Evolutionary conservation across 163 green algal genomes (phyloP).

Genomic region (Volvox carteri): DNA sequence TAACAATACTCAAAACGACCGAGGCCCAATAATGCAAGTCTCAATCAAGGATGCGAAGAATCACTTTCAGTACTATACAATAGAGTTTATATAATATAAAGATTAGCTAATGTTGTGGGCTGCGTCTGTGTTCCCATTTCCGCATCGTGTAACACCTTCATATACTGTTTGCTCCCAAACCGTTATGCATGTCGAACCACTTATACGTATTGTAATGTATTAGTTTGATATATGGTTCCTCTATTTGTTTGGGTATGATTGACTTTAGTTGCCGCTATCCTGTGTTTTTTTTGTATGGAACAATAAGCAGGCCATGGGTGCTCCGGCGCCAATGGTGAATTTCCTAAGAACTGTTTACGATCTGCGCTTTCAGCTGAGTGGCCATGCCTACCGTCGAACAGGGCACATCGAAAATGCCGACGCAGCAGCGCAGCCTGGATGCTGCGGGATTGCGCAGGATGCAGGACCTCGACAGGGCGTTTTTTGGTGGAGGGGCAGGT

Average conservation of each 20-base stretch:
- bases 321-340: slow-evolving; percentile 8
- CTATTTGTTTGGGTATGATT: neutral
- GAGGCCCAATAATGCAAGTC: too few species aligned
- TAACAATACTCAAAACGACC: too few species aligned
- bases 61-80: too few species aligned
- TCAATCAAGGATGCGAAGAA: too few species aligned
- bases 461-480: slow-evolving; percentile 42
- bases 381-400: neutral
- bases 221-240: neutral
- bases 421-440: slow-evolving; percentile 19
- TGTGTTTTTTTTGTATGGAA: slow-evolving; percentile 4
- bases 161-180: neutral
- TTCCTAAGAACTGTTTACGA: neutral
- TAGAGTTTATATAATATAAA: too few species aligned
- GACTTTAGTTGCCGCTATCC: too few species aligned
- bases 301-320: neutral
- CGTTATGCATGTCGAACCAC: neutral
- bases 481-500: slow-evolving; percentile 16
- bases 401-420: slow-evolving; percentile 4
- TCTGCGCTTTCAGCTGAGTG: neutral
- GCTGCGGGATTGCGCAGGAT: slow-evolving; percentile 10
- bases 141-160: neutral
- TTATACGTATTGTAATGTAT: too few species aligned
- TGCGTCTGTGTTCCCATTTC: too few species aligned
- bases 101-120: too few species aligned